These are phyloP conservation scores for Aspergillus novoparasiticus DNA, from an alignment of 2,329 filamentous ascomycete genomes.

Conservation along the genomic window DNA sequence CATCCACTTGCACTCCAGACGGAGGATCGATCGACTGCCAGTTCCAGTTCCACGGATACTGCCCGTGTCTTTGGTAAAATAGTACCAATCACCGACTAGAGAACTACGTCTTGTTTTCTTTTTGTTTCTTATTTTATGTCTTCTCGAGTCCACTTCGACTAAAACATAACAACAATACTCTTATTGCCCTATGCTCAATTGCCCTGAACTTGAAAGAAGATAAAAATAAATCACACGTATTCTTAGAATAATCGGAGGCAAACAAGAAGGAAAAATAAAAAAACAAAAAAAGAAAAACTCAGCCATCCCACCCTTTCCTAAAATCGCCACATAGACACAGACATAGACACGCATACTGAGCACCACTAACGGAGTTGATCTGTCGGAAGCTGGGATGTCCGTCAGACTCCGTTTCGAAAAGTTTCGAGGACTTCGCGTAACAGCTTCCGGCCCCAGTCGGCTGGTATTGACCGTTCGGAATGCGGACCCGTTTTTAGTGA, in stretches of 20 bases:
- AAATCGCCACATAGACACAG: not conserved
- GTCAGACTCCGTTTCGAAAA: not conserved
- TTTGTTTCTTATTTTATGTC: not conserved
- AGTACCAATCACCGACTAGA: not conserved
- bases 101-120: not conserved
- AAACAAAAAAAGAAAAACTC: not conserved
- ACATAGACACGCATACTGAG: not conserved
- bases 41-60: conserved; percentile 14
- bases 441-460: conserved; percentile 17
- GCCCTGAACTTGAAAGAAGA: not conserved
- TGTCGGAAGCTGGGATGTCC: conserved; percentile 4
- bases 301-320: not conserved
- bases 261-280: not conserved
- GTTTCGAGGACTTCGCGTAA: conserved; percentile 15
- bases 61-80: conserved; percentile 1
- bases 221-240: not conserved
- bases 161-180: not conserved
- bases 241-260: not conserved
- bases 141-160: not conserved
- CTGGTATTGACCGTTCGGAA: conserved; percentile 14
- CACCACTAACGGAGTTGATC: conserved; percentile 8
- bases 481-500: not conserved
- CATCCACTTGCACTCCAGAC: not conserved
- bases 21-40: conserved; percentile 10
- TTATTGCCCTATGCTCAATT: not conserved